These are phyloP conservation scores for Inga oerstediana DNA, from an alignment of 306 rosid genomes.

Conservation along the genomic window DNA sequence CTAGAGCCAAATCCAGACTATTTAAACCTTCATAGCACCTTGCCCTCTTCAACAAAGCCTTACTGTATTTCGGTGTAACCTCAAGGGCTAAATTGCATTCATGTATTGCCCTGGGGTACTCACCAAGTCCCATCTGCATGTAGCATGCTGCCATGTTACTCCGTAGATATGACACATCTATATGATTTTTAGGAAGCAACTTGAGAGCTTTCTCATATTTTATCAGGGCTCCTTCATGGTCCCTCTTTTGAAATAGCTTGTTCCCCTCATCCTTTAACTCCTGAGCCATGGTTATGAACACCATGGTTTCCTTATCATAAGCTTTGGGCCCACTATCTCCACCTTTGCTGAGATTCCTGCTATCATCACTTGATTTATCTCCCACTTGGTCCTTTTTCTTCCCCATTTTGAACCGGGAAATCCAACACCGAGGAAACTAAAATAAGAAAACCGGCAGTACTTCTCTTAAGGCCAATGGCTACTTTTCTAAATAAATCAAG, in stretches of 20 bases:
- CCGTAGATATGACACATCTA: conserved; percentile 67
- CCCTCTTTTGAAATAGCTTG: conserved; percentile 65
- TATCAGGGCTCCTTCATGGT: conserved; percentile 66
- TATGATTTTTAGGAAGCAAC: conserved; percentile 62
- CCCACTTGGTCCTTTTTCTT: conserved; percentile 53
- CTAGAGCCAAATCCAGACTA: conserved; percentile 68
- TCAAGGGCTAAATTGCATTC: conserved; percentile 74
- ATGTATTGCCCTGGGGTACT: conserved; percentile 66
- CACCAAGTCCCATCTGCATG: conserved; percentile 75
- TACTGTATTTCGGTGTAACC: conserved; percentile 64
- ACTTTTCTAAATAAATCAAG: conserved; percentile 24
- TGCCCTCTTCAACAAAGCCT: conserved; percentile 73
- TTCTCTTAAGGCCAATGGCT: conserved; percentile 11
- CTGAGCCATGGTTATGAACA: conserved; percentile 56
- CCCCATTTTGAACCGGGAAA: conserved; percentile 52
- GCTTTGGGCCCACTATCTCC: conserved; percentile 44
- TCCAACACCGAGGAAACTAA: conserved; percentile 11
- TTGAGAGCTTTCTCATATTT: conserved; percentile 71
- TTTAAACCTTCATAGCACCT: conserved; percentile 73
- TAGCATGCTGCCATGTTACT: conserved; percentile 77
- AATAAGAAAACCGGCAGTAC: not conserved
- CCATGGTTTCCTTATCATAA: conserved; percentile 50
- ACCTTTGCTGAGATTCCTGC: conserved; percentile 36
- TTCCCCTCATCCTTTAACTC: conserved; percentile 71
- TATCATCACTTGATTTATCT: conserved; percentile 39